Evolutionary conservation across 1,139 yeast genomes (phyloP).

Genomic region (Lodderomyces oxycetoniae): DNA sequence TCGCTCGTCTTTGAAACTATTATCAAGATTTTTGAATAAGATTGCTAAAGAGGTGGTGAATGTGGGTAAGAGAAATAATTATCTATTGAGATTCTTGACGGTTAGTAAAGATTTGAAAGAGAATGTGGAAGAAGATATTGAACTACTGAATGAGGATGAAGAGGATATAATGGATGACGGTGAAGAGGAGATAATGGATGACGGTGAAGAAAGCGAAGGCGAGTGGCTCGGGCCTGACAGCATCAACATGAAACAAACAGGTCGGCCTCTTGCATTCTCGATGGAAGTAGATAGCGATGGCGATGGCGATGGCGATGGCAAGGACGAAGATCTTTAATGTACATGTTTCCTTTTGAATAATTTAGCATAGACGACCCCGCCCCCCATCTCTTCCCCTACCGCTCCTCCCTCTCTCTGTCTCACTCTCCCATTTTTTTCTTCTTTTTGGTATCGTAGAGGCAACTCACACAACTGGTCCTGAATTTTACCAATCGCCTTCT

Average conservation of each 20-base stretch:
- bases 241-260: slow-evolving; percentile 9
- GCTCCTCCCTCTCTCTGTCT: neutral
- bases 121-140: slow-evolving; percentile 15
- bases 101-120: slow-evolving; percentile 20
- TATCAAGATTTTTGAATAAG: slow-evolving; percentile 72
- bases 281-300: slow-evolving; percentile 8
- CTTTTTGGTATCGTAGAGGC: no score
- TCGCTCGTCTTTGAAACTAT: slow-evolving; percentile 60
- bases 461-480: no score
- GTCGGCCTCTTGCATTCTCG: neutral
- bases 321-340: no score
- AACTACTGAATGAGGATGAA: slow-evolving; percentile 16
- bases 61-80: slow-evolving; percentile 52
- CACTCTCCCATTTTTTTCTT: neutral
- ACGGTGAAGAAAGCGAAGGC: slow-evolving; percentile 15
- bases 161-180: slow-evolving; percentile 17
- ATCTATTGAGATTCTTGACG: slow-evolving; percentile 42
- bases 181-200: slow-evolving; percentile 15
- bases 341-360: no score
- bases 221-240: slow-evolving; percentile 17
- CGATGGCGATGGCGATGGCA: slow-evolving; percentile 2
- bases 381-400: neutral
- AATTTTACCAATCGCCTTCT: no score
- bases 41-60: slow-evolving; percentile 69
- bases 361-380: no score